These are phyloP conservation scores for Fusarium siculi DNA, from an alignment of 2,329 filamentous ascomycete genomes.

Conservation along the genomic window DNA sequence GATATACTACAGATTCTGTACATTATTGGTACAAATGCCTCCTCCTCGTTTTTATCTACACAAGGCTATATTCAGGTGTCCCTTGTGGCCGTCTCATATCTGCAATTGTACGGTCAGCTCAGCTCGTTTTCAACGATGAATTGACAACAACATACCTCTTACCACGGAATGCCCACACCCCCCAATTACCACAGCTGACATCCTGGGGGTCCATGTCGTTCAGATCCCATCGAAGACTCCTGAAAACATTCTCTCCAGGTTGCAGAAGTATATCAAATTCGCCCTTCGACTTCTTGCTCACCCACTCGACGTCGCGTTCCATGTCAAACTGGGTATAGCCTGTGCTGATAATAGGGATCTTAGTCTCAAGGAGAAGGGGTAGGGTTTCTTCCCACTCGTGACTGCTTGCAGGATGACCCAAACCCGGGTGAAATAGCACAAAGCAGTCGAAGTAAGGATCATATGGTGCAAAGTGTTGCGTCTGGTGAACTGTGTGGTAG, in stretches of 20 bases:
- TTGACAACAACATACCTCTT: slow-evolving; percentile 77
- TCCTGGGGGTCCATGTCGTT: slow-evolving; percentile 96
- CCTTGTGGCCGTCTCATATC: slow-evolving; percentile 72
- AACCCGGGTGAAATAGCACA: slow-evolving; percentile 94
- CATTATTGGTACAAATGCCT: slow-evolving; percentile 30
- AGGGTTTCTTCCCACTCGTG: slow-evolving; percentile 95
- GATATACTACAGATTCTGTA: slow-evolving; percentile 39
- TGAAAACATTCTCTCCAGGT: slow-evolving; percentile 93
- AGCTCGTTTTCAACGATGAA: slow-evolving; percentile 38
- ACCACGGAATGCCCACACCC: slow-evolving; percentile 94
- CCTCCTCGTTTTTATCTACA: neutral
- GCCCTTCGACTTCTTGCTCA: slow-evolving; percentile 83
- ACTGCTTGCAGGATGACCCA: slow-evolving; percentile 91
- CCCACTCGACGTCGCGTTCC: slow-evolving; percentile 91
- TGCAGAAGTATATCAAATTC: slow-evolving; percentile 94
- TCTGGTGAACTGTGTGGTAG: slow-evolving; percentile 94
- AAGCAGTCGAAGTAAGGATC: slow-evolving; percentile 99
- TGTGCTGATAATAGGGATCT: slow-evolving; percentile 92
- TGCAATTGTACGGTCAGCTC: slow-evolving; percentile 40
- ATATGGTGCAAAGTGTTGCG: slow-evolving; percentile 90
- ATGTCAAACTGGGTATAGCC: slow-evolving; percentile 97
- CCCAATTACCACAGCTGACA: slow-evolving; percentile 96
- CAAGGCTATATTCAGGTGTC: slow-evolving; percentile 46
- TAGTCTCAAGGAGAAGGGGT: slow-evolving; percentile 91
- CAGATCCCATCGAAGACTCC: slow-evolving; percentile 94